Conservation (phyloP, 2,329 filamentous ascomycete species). For the Beauveria asiatica region DNA sequence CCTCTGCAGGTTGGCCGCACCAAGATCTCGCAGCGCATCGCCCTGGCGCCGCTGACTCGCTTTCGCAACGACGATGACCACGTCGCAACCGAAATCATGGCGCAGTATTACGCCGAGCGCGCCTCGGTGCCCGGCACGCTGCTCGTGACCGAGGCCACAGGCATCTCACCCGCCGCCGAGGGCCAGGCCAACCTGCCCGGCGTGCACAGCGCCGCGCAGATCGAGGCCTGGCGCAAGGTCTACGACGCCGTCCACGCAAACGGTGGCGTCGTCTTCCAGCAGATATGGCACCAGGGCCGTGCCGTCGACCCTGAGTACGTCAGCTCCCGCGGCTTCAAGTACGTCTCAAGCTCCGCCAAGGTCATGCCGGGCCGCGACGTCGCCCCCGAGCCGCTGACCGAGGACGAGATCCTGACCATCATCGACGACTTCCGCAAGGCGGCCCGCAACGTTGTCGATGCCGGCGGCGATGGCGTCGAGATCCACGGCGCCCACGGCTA, state of each 20-base stretch:
- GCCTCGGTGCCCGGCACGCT: constrained; percentile 33
- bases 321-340: constrained; percentile 18
- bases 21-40: constrained; percentile 34
- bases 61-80: constrained; percentile 36
- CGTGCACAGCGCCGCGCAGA: constrained; percentile 47
- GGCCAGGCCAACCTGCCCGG: constrained; percentile 37
- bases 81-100: constrained; percentile 21
- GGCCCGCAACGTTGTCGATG: constrained; percentile 45
- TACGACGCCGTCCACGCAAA: constrained; percentile 54
- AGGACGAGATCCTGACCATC: constrained; percentile 52
- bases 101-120: constrained; percentile 37
- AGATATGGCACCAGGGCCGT: constrained; percentile 55
- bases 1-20: constrained; percentile 33
- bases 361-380: constrained; percentile 38
- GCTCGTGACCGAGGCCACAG: constrained; percentile 38
- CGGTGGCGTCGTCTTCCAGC: constrained; percentile 49
- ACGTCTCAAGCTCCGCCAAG: constrained; percentile 6
- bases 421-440: constrained; percentile 51
- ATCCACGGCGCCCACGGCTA: constrained; percentile 46
- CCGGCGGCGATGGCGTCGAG: constrained; percentile 63
- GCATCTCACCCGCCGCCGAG: constrained; percentile 24
- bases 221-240: constrained; percentile 49
- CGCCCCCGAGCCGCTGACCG: constrained; percentile 55
- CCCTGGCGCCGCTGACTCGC: constrained; percentile 49
- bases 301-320: constrained; percentile 17